Conservation (phyloP, 1,284 basidiomycete species). For the Agaricales sp. region DNA sequence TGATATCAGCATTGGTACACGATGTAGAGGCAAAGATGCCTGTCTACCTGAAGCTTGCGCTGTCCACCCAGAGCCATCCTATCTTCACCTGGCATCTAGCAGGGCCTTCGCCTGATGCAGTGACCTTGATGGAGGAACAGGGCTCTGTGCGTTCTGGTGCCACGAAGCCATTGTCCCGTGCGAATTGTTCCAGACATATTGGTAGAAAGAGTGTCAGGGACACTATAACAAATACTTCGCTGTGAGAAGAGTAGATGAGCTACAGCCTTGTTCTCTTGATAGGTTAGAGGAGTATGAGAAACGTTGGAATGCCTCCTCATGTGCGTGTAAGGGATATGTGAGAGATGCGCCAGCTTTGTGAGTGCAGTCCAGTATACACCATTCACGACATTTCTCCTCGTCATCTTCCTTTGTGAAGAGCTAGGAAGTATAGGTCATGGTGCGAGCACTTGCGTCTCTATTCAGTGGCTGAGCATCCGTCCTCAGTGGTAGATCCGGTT, state of each 20-base stretch:
- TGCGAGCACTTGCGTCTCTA: too few species aligned
- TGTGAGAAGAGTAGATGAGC: constrained; percentile 18
- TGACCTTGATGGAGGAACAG: constrained; percentile 25
- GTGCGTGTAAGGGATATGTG: too few species aligned
- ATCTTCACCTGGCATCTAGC: constrained; percentile 65
- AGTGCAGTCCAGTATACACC: too few species aligned
- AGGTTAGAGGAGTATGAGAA: too few species aligned
- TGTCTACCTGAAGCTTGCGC: constrained; percentile 75
- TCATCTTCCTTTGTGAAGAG: too few species aligned
- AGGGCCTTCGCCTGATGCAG: constrained; percentile 17
- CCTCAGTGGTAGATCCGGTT: too few species aligned
- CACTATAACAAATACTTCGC: constrained; percentile 76
- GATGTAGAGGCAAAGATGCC: not conserved
- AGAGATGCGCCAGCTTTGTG: too few species aligned
- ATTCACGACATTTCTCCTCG: too few species aligned
- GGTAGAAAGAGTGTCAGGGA: constrained; percentile 74
- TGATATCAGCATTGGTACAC: constrained; percentile 4
- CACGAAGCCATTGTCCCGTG: constrained; percentile 69
- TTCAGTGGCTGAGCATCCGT: too few species aligned
- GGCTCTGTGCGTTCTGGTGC: constrained; percentile 47
- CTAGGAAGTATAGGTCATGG: too few species aligned
- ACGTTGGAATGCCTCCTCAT: too few species aligned
- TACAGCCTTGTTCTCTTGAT: too few species aligned
- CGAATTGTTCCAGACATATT: constrained; percentile 76
- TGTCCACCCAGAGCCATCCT: constrained; percentile 77